Evolutionary conservation across 352 stramenopile species (phyloP), one percentile per base, ranked within the genome.

Genomic region (Phytophthora citrophthora): DNA sequence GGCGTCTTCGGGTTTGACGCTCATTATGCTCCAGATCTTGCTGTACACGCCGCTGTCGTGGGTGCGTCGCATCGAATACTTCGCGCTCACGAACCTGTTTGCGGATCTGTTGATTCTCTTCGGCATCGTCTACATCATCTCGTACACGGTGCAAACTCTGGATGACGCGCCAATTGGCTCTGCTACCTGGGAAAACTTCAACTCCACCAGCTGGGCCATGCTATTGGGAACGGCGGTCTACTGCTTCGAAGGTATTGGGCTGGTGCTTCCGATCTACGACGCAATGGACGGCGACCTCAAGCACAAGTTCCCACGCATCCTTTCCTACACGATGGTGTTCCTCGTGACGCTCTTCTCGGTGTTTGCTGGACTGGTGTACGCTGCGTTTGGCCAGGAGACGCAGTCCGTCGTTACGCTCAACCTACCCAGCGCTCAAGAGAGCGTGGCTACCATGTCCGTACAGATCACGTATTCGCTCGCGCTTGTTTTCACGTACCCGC

Each of bases 31-130:
- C 8, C 81, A 90, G 54, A 89, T 86, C 55, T 64, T 83, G 61
- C 54, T 90, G 23, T 90, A 90, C 68, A 89, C 81, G 23, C 81
- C 81, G 36, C 53, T 90, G 20, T 83, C 79, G 50, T 90, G 81
- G 81, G 80, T 90, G 36, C 77, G 81, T 61, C 80, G 76, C 65
- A 88, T 90, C 63, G 81, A 87, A 64, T 90, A 90, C 69, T 90
- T 90, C 43, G 81, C 81, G 23, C 70, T 90, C 54, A 87, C 77
- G 34, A 90, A 90, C 53, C 56, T 90, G 43, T 68, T 90, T 41
- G 81, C 81, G 10, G 78, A 88, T 57, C 54, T 88, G 32, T 71
- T 88, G 24, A 88, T 88, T 41, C 40, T 88, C 36, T 83, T 85
- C 26, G 78, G 78, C 1, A 66, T 88, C 52, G 56, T 80, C 53